Percentiles rank a stretch among this genome's conserved stretches.
phyloP scores from a whole-genome alignment of 208 protist species.

The Leishmania aethiopica region DNA sequence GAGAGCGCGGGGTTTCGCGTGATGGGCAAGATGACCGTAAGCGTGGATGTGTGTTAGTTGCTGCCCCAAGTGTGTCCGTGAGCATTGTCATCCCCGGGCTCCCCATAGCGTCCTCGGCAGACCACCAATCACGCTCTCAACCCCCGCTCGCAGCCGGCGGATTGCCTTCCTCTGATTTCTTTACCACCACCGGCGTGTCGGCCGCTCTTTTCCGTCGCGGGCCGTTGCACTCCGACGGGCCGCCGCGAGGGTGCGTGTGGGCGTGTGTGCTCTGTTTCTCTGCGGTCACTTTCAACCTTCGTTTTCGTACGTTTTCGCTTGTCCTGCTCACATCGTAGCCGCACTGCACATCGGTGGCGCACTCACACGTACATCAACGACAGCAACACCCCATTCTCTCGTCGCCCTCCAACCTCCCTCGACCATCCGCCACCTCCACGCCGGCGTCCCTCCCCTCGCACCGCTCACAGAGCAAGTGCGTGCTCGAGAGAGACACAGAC shows the following conservation, averaged over 20 bases:
- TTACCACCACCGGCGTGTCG: background rate
- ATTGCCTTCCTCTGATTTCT: too few species aligned
- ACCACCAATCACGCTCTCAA: background rate
- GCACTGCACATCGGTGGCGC: background rate
- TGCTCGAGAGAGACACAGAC: background rate
- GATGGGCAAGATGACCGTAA: background rate
- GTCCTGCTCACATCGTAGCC: background rate
- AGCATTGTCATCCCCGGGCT: background rate
- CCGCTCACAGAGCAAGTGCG: background rate
- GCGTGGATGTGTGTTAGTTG: background rate
- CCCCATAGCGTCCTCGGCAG: background rate
- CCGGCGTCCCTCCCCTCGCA: background rate
- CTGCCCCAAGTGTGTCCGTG: too few species aligned
- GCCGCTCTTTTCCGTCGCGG: background rate
- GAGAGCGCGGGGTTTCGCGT: background rate
- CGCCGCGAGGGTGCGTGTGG: background rate
- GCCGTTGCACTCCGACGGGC: too few species aligned
- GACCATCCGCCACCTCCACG: background rate
- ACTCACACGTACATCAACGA: background rate
- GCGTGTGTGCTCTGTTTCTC: background rate
- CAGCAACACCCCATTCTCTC: background rate
- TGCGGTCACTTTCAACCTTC: background rate
- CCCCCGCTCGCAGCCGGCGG: background rate
- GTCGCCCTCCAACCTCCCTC: background rate
- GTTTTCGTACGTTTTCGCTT: background rate